A percentile compares a stretch with the other conserved stretches of the same genome.
Conservation (phyloP, 805 yeast species). For the Ogataea chonburiensis region DNA sequence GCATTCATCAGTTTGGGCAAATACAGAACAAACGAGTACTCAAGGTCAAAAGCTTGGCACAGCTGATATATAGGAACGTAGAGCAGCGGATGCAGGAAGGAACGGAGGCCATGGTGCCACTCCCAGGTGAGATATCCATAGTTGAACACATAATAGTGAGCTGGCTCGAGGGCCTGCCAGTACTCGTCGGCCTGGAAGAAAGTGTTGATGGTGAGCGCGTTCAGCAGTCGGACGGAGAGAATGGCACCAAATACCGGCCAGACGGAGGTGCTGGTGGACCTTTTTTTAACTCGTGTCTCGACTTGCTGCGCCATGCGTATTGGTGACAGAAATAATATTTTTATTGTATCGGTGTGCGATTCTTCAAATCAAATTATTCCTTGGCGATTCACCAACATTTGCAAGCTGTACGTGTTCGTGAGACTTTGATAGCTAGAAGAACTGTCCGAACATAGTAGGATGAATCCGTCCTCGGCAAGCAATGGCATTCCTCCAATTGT, state of each 20-base stretch:
- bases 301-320: conserved; percentile 6
- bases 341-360: conserved; percentile 3
- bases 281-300: background rate
- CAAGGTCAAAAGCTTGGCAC: conserved; percentile 34
- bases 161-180: conserved; percentile 92
- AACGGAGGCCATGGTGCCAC: conserved; percentile 74
- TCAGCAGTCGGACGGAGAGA: conserved; percentile 50
- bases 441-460: no score
- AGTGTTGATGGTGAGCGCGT: conserved; percentile 63
- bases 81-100: conserved; percentile 75
- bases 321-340: conserved; percentile 9
- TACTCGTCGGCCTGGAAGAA: conserved; percentile 96
- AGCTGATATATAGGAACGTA: conserved; percentile 49
- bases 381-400: no score
- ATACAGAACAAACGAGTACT: conserved; percentile 41
- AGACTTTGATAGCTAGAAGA: no score
- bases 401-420: no score
- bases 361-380: conserved; percentile 2
- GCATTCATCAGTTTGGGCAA: conserved; percentile 73
- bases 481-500: conserved; percentile 5
- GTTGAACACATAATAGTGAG: conserved; percentile 70
- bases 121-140: conserved; percentile 94
- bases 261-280: background rate
- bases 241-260: conserved; percentile 20
- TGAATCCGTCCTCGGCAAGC: conserved; percentile 2